Base-by-base conservation (phyloP, 2,329 filamentous ascomycete genomes). In the Aspergillus oerlinghausenensis region DNA sequence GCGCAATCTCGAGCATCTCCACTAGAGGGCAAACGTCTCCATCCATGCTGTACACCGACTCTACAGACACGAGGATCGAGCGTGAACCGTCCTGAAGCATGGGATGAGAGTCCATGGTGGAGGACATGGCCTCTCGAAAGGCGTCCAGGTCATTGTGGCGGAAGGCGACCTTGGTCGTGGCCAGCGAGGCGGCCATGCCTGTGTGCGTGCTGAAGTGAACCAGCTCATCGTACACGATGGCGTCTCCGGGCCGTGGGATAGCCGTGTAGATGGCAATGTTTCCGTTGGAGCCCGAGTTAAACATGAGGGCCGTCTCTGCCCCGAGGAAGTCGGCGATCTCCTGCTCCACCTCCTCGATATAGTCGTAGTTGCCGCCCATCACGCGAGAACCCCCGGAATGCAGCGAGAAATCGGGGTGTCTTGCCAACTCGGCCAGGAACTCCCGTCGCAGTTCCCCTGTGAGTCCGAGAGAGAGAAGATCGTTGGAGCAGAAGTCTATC, bases 141-240 rank as follows among this genome's bases (percentile, higher is more conserved):
- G 63, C 58, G 17, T 60, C 55, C 1, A 60, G 28, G 42, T 56
- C 54, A 54, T 77, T 79, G 59, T 79, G 77, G 2, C 14, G 59
- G 59, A 78, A 78, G 1, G 63, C 54, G 1, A 69, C 26, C 72
- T 53, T 76, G 32, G 59, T 67, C 0, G 59, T 66, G 0, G 81
- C 83, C 1, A 83, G 76, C 9, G 81, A 82, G 38, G 83, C 59
- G 35, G 76, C 76, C 83, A 89, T 86, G 0, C 87, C 87, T 65
- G 89, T 86, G 57, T 88, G 86, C 3, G 86, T 83, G 57, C 85
- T 88, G 1, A 87, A 88, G 61, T 89, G 88, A 4, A 90, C 81
- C 25, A 85, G 75, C 64, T 84, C 85, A 58, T 90, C 87, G 60
- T 86, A 86, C 0, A 90, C 70, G 14, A 90, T 75, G 0, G 76